Percentiles rank a stretch among this genome's conserved stretches.
phyloP scores from a whole-genome alignment of 805 yeast genomes.

The Starmera caribaea region DNA sequence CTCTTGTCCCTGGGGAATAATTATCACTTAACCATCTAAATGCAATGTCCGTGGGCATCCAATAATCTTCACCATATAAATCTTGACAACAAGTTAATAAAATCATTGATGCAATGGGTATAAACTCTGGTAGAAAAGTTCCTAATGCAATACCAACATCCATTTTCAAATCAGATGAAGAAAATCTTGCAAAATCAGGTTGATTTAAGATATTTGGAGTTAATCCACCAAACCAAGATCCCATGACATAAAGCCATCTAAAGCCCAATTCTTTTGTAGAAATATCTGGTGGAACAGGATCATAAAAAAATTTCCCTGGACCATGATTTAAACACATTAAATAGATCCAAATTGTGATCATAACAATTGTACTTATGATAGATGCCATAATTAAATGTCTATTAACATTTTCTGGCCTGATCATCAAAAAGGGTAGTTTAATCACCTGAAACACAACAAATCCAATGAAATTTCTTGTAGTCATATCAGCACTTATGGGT shows the following conservation, averaged over 20 bases:
- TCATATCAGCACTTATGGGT: constrained; percentile 27
- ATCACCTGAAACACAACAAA: constrained; percentile 35
- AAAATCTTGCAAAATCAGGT: constrained; percentile 32
- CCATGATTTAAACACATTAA: constrained; percentile 23
- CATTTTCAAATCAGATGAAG: constrained; percentile 18
- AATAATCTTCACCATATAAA: constrained; percentile 25
- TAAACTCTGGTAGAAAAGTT: constrained; percentile 25
- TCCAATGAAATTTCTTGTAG: constrained; percentile 32
- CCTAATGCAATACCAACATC: constrained; percentile 23
- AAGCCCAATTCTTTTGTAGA: constrained; percentile 23
- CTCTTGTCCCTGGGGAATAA: constrained; percentile 26
- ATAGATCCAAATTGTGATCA: constrained; percentile 30
- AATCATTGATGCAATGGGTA: constrained; percentile 30
- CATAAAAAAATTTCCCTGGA: constrained; percentile 22
- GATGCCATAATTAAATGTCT: constrained; percentile 26
- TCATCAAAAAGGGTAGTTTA: constrained; percentile 27
- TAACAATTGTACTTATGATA: constrained; percentile 26
- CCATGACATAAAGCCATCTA: constrained; percentile 31
- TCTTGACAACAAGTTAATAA: constrained; percentile 25
- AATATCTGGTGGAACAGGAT: constrained; percentile 11
- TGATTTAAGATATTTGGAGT: constrained; percentile 31
- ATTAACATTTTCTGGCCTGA: constrained; percentile 36
- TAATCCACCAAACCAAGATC: constrained; percentile 31
- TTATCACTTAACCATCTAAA: constrained; percentile 27
- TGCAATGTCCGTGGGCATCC: constrained; percentile 30